A percentile compares a stretch with the other conserved stretches of the same genome.
These are phyloP conservation scores for Penicillium soppii DNA, from an alignment of 495 filamentous ascomycete genomes.

Conservation along the genomic window DNA sequence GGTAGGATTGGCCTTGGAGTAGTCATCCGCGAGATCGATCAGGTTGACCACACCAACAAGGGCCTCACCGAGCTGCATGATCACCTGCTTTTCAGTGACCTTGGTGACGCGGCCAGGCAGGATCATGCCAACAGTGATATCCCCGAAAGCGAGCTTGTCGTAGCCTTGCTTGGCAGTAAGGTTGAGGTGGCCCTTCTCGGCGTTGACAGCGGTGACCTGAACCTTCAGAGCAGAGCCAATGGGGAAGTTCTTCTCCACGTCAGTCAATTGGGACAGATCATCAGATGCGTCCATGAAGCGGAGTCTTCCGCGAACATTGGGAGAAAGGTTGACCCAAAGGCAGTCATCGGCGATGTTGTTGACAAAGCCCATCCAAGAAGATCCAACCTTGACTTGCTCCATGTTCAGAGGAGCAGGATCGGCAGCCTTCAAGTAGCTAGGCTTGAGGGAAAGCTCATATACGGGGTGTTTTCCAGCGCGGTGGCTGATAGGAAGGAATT, in stretches of 20 bases:
- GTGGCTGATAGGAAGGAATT: constrained; percentile 89
- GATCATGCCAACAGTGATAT: constrained; percentile 73
- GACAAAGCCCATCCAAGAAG: constrained; percentile 74
- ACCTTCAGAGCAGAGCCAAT: constrained; percentile 81
- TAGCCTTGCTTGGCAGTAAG: constrained; percentile 66
- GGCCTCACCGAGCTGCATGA: constrained; percentile 78
- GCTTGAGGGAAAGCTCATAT: constrained; percentile 87
- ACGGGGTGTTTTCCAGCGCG: constrained; percentile 72
- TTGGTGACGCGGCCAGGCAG: constrained; percentile 82
- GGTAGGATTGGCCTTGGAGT: constrained; percentile 65
- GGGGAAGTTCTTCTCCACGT: constrained; percentile 82
- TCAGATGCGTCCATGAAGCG: constrained; percentile 79
- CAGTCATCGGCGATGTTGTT: constrained; percentile 79
- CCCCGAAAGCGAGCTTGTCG: constrained; percentile 61
- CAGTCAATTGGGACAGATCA: constrained; percentile 70
- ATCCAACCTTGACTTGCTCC: constrained; percentile 70
- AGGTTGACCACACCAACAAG: constrained; percentile 73
- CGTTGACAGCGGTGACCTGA: constrained; percentile 72
- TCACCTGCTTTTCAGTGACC: constrained; percentile 74
- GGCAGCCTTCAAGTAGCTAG: constrained; percentile 56
- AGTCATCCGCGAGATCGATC: constrained; percentile 83
- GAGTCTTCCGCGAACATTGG: constrained; percentile 85
- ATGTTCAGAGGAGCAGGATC: constrained; percentile 63
- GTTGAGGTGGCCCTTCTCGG: constrained; percentile 72
- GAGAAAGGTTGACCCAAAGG: constrained; percentile 86